Conservation (phyloP, 495 filamentous ascomycete species). For the Penicillium coffeae region DNA sequence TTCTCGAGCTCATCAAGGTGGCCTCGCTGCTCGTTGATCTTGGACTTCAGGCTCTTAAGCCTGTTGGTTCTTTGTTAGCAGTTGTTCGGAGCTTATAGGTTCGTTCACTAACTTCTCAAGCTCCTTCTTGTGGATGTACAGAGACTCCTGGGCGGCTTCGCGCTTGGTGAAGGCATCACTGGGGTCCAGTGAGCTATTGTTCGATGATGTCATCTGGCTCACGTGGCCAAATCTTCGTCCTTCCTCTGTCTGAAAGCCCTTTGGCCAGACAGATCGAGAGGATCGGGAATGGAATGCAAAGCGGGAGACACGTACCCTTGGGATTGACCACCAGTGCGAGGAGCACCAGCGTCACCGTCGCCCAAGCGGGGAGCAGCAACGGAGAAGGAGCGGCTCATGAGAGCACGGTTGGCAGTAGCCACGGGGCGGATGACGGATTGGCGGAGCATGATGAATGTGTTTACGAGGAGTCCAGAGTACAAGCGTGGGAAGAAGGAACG, state of each 20-base stretch:
- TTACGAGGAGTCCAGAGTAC: conserved; percentile 5
- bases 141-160: conserved; percentile 81
- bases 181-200: conserved; percentile 5
- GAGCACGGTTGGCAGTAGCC: conserved; percentile 44
- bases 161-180: conserved; percentile 90
- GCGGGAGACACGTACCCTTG: conserved; percentile 27
- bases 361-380: conserved; percentile 57
- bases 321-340: conserved; percentile 38
- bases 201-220: conserved; percentile 16
- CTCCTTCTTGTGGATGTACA: conserved; percentile 80
- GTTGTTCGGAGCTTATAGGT: not conserved
- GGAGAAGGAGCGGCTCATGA: conserved; percentile 58
- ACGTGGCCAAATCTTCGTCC: no score
- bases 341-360: conserved; percentile 66
- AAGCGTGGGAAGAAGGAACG: conserved; percentile 24
- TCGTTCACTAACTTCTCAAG: conserved; percentile 61
- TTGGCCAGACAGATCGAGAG: no score
- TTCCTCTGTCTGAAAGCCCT: no score
- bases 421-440: conserved; percentile 58
- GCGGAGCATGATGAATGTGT: conserved; percentile 57
- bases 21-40: conserved; percentile 72
- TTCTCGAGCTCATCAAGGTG: conserved; percentile 79
- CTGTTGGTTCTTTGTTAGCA: conserved; percentile 23
- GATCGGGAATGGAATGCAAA: no score
- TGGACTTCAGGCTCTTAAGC: conserved; percentile 63